Evolutionary conservation across 805 yeast genomes (phyloP).

Genomic region (Blastobotrys americana): DNA sequence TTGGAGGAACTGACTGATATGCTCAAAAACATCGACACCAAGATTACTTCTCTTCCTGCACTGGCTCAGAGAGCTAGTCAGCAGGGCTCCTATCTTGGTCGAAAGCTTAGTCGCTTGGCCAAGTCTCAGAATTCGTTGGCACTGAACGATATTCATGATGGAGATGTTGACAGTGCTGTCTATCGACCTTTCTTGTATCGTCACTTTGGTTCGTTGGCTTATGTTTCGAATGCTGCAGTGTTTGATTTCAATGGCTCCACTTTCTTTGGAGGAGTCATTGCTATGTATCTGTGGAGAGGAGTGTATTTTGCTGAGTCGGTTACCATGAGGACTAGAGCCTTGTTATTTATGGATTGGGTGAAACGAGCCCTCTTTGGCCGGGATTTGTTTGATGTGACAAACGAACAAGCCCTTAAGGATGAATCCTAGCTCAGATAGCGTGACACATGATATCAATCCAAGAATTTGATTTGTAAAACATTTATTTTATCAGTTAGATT

Average conservation of each 20-base stretch:
- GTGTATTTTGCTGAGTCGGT: constrained; percentile 64
- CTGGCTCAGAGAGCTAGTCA: constrained; percentile 70
- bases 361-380: constrained; percentile 42
- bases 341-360: constrained; percentile 61
- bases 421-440: neutral
- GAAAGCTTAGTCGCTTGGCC: constrained; percentile 49
- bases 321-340: constrained; percentile 53
- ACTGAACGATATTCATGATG: constrained; percentile 41
- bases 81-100: constrained; percentile 61
- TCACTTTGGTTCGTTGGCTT: constrained; percentile 62
- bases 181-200: constrained; percentile 54
- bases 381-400: constrained; percentile 23
- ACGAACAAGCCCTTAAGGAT: neutral
- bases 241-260: constrained; percentile 56
- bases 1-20: constrained; percentile 46
- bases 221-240: constrained; percentile 64
- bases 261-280: constrained; percentile 57
- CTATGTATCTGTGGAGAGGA: constrained; percentile 70
- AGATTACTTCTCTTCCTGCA: constrained; percentile 62
- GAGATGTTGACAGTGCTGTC: constrained; percentile 50
- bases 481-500: neutral
- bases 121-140: constrained; percentile 38
- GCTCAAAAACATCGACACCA: constrained; percentile 49
- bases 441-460: too few species aligned
- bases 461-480: too few species aligned